Base-by-base conservation (phyloP, 495 filamentous ascomycete genomes). In the Xanthoparmelia taractica region DNA sequence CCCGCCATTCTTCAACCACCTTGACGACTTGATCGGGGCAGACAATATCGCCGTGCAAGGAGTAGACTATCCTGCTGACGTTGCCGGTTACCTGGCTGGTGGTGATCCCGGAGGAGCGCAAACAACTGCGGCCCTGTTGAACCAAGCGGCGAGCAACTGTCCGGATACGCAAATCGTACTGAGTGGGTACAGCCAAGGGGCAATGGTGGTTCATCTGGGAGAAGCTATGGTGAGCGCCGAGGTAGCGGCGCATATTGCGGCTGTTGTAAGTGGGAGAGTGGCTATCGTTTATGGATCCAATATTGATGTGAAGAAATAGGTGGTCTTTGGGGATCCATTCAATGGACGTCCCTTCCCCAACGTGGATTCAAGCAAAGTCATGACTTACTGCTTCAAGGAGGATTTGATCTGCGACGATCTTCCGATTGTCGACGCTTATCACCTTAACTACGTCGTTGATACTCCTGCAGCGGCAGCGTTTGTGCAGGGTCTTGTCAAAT, bases 311-410 rank as follows among this genome's bases (percentile, higher is more conserved):
- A 23, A 70, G 10, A 69, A 63, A 38, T 71, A 76, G 8, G 81
- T 86, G n/a, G 74, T 84, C 38, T 86, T 86, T 67, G 84, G 83
- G 13, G 83, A 85, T 70, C 84, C 84, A 40, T 72, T 78, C 69
- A 77, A 80, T 66, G 69, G 69, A 2, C 66, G 77, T 40, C 58
- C 73, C 4, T 76, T 85, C 8, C 70, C 76, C 0, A 77, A 79
- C 52, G 70, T 84, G 1, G 63, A 75, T 20, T 65, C 70, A 17
- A 71, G 71, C 37, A 80, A 82, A 55, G 74, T 79, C 11, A 75
- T 79, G 70, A 77, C 79, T 10, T 79, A 77, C 59, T 85, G 84
- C 66, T 78, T 82, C 37, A 34, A 50, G 2, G 77, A 74, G 6
- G 84, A 87, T 66, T 73, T 79, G 7, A 83, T 87, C 58, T 86